A percentile compares a stretch with the other conserved stretches of the same genome.
These are phyloP conservation scores for Aspergillus melleus DNA, from an alignment of 2,329 filamentous ascomycete genomes.

Conservation along the genomic window DNA sequence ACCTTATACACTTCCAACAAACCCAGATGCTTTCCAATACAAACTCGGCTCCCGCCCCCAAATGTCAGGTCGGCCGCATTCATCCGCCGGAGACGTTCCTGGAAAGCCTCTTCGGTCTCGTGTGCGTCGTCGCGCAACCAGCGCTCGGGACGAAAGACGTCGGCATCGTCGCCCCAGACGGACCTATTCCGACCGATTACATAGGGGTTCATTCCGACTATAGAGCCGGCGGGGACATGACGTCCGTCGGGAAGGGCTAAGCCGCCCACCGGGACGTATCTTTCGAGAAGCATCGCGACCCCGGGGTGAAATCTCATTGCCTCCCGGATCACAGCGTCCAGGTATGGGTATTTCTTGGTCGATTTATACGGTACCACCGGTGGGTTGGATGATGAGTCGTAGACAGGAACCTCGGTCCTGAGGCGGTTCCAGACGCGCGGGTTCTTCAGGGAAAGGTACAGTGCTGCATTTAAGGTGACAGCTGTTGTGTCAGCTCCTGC, in stretches of 20 bases:
- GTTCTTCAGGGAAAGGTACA: slow-evolving; percentile 26
- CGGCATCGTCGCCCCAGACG: slow-evolving; percentile 48
- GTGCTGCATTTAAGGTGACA: slow-evolving; percentile 30
- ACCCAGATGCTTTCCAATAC: slow-evolving; percentile 57
- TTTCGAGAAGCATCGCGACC: slow-evolving; percentile 51
- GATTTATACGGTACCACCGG: slow-evolving; percentile 20
- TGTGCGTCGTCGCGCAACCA: slow-evolving; percentile 42
- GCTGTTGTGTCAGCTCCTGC: slow-evolving; percentile 43
- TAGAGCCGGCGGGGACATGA: slow-evolving; percentile 36
- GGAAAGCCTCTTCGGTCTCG: slow-evolving; percentile 37
- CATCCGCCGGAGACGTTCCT: slow-evolving; percentile 38
- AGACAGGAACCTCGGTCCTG: slow-evolving; percentile 13
- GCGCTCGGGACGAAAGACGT: slow-evolving; percentile 49
- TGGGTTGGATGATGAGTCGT: slow-evolving; percentile 5
- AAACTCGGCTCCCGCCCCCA: slow-evolving; percentile 56
- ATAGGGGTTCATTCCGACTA: slow-evolving; percentile 38
- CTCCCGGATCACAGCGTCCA: slow-evolving; percentile 56
- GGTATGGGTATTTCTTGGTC: slow-evolving; percentile 37
- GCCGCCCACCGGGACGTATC: slow-evolving; percentile 46
- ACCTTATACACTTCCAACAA: slow-evolving; percentile 62
- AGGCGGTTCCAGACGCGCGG: slow-evolving; percentile 17
- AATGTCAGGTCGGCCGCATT: slow-evolving; percentile 47
- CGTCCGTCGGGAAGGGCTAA: slow-evolving; percentile 31
- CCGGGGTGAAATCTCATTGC: slow-evolving; percentile 52
- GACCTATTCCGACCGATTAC: slow-evolving; percentile 40